These are phyloP conservation scores for Thelephora ganbajun DNA, from an alignment of 768 basidiomycete genomes.

Conservation along the genomic window DNA sequence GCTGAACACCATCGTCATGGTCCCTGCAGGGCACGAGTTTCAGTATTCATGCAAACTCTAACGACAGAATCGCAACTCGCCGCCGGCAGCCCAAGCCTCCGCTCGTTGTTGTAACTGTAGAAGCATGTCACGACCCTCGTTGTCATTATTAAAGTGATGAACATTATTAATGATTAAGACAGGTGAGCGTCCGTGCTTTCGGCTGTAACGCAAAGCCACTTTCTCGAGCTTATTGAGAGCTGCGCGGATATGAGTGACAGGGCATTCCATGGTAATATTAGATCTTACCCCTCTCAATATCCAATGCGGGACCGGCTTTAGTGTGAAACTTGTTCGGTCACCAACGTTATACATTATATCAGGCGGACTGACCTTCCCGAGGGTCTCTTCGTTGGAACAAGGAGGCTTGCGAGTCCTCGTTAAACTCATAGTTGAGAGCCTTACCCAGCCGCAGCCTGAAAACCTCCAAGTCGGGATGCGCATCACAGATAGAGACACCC, in stretches of 20 bases:
- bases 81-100: constrained; percentile 74
- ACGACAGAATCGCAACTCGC: constrained; percentile 23
- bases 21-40: constrained; percentile 27
- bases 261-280: not conserved
- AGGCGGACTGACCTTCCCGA: constrained; percentile 41
- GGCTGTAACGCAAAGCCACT: constrained; percentile 56
- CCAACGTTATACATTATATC: constrained; percentile 5
- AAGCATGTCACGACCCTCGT: constrained; percentile 65
- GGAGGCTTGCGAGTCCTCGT: constrained; percentile 69
- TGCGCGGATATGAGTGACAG: constrained; percentile 9
- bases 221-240: constrained; percentile 79
- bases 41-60: constrained; percentile 4
- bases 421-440: constrained; percentile 75
- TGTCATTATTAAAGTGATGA: constrained; percentile 63
- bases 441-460: constrained; percentile 79
- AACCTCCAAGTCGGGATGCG: constrained; percentile 78
- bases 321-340: not conserved
- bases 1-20: constrained; percentile 68
- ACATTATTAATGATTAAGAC: constrained; percentile 75
- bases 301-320: constrained; percentile 58
- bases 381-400: constrained; percentile 78
- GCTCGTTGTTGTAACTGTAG: constrained; percentile 78
- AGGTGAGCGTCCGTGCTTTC: constrained; percentile 47
- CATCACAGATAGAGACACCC: constrained; percentile 66
- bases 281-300: constrained; percentile 60